Evolutionary conservation across 805 yeast species (phyloP), one percentile per base, ranked within the genome.

Genomic region (Saturnispora hagleri): DNA sequence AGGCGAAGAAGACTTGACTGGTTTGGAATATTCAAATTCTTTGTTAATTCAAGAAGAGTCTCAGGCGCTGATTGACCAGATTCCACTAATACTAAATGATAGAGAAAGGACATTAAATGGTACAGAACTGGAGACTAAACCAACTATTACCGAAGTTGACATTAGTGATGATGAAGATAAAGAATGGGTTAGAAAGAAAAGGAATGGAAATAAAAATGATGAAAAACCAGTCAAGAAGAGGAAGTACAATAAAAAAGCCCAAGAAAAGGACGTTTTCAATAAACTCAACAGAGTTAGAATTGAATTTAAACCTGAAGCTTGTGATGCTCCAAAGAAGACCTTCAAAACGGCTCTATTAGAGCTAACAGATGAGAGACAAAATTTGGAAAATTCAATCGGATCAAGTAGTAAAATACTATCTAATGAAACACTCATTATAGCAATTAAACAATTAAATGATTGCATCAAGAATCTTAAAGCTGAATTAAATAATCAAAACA

Each of bases 11-110:
- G 65, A 57, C 28, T 60, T 60, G 3, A 80, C 82, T 49, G 89
- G 90, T 13, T 85, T 80, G 47, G 97, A 89, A 60, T 93, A 90
- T 65, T 82, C 79, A 12, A 76, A 75, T 4, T 82, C 95, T 0
- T 70, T 91, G 47, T 79, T 80, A 42, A 82, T 78, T 46, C 98
- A 91, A 64, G 95, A 85, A 53, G 73, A 76, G 53, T 84, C 84
- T 0, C 79, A 80, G 41, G 73, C 78, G 0, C 74, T 79, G 52
- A 69, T 86, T 53, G 80, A 78, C 48, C 75, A 78, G 18, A 53
- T 86, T 7, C 79, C 80, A 51, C 66, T 70, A 46, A 60, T 73
- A 3, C 57, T 81, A 33, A 64, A 60, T 28, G 82, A 79, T 56
- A 63, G 84, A 51, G 75, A 67, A 24, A 52, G 57, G 3, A 57